Percentiles rank a stretch among this genome's conserved stretches.
Evolutionary conservation across 306 rosid species (phyloP).

Genomic region (Acmispon strigosus): DNA sequence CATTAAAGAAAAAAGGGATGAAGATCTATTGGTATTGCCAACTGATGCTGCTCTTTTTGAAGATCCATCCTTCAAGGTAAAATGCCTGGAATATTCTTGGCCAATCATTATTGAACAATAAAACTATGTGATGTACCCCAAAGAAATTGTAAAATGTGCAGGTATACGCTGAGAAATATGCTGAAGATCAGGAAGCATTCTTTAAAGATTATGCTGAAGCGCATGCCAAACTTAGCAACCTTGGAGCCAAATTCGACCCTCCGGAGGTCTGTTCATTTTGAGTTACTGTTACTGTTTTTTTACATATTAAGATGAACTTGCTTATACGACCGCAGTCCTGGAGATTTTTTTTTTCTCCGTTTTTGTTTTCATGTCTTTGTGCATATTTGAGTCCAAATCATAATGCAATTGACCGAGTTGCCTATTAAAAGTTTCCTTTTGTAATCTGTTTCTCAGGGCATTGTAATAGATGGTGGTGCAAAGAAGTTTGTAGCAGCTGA

Average conservation of each 20-base stretch:
- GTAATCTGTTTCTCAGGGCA: slow-evolving; percentile 52
- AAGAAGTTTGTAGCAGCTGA: slow-evolving; percentile 84
- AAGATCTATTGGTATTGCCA: slow-evolving; percentile 84
- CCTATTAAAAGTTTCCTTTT: not conserved
- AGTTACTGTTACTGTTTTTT: not conserved
- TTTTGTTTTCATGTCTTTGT: not conserved
- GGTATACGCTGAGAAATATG: slow-evolving; percentile 92
- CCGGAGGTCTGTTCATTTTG: slow-evolving; percentile 63
- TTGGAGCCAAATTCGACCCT: slow-evolving; percentile 94
- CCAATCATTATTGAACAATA: not conserved
- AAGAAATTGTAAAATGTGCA: slow-evolving; percentile 25
- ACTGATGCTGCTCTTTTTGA: slow-evolving; percentile 93
- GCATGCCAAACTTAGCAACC: slow-evolving; percentile 92
- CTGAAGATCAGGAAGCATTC: slow-evolving; percentile 80
- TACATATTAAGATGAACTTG: not conserved
- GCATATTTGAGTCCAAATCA: not conserved
- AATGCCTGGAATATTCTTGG: not conserved
- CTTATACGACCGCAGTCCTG: not conserved
- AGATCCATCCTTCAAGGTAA: slow-evolving; percentile 90
- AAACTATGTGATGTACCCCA: not conserved
- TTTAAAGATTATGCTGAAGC: slow-evolving; percentile 98
- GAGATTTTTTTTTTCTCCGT: not conserved
- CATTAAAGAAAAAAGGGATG: slow-evolving; percentile 82
- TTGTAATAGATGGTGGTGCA: slow-evolving; percentile 46
- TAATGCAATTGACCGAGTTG: not conserved